Evolutionary conservation across 2,329 filamentous ascomycete species (phyloP).

Genomic region (Emergomyces pasteurianus): DNA sequence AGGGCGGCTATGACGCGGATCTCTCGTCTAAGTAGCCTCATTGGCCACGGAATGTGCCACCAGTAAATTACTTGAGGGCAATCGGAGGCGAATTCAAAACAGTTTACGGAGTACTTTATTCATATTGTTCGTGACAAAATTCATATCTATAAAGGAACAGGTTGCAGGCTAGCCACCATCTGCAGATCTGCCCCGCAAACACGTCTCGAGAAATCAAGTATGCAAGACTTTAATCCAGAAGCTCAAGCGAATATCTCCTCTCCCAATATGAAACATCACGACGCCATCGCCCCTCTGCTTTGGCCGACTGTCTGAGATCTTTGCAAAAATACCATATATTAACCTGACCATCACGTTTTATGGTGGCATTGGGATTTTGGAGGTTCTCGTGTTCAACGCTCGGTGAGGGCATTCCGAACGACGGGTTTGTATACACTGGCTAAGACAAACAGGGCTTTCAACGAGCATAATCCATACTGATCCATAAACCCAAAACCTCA

Average conservation of each 20-base stretch:
- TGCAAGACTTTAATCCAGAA: not conserved
- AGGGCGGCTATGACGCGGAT: constrained; percentile 23
- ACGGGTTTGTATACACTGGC: not conserved
- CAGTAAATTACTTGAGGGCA: not conserved
- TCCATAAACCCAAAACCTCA: not conserved
- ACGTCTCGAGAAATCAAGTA: not conserved
- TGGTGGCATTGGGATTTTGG: not conserved
- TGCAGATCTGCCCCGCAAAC: too few relatives aligned
- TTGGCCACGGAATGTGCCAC: constrained; percentile 2
- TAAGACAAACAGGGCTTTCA: not conserved
- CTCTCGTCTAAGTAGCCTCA: constrained; percentile 6
- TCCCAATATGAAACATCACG: not conserved
- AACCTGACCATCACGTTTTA: not conserved
- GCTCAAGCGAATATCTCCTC: not conserved
- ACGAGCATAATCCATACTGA: not conserved
- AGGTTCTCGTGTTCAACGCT: not conserved
- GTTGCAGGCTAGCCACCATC: not conserved
- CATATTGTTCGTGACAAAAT: not conserved
- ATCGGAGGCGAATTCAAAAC: constrained; percentile 1
- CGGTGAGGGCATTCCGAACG: not conserved
- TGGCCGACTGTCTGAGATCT: not conserved
- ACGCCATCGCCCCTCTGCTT: not conserved
- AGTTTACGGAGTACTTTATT: not conserved
- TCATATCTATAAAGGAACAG: not conserved
- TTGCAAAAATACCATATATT: not conserved